A percentile compares a stretch with the other conserved stretches of the same genome.
These are phyloP conservation scores for Cryptococcus floricola DNA, from an alignment of 1,284 basidiomycete genomes.

Conservation along the genomic window DNA sequence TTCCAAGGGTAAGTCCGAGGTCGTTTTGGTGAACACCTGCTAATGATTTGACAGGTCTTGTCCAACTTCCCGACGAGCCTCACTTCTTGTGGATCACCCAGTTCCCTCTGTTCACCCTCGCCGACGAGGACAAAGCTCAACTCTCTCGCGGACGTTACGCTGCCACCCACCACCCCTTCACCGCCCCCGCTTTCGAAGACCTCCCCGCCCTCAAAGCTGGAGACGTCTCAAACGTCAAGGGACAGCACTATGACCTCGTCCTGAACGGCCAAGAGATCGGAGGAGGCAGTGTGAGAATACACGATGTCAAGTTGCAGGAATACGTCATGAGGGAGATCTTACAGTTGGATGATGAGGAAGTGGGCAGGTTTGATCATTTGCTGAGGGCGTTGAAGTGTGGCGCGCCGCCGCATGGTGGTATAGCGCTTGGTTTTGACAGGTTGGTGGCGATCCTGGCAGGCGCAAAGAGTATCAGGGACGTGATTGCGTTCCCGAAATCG, in stretches of 20 bases:
- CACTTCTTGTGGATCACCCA: constrained; percentile 93
- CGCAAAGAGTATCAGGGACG: constrained; percentile 80
- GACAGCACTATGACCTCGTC: constrained; percentile 97
- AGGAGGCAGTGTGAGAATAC: constrained; percentile 87
- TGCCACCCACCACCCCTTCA: constrained; percentile 91
- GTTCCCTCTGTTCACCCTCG: constrained; percentile 87
- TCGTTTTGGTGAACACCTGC: constrained; percentile 3
- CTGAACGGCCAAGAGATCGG: constrained; percentile 90
- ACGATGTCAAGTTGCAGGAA: constrained; percentile 81
- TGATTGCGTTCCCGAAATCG: constrained; percentile 94
- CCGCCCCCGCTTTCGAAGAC: constrained; percentile 89
- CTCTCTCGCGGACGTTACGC: constrained; percentile 81
- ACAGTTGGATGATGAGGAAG: constrained; percentile 69
- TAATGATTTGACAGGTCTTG: constrained; percentile 53
- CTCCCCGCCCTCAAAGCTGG: constrained; percentile 67
- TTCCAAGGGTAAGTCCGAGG: constrained; percentile 57
- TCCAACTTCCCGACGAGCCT: constrained; percentile 58
- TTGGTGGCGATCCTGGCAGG: constrained; percentile 85
- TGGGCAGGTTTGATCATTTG: constrained; percentile 73
- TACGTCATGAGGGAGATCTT: constrained; percentile 73
- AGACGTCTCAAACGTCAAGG: constrained; percentile 66
- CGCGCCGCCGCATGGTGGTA: constrained; percentile 93
- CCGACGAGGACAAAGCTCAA: constrained; percentile 81
- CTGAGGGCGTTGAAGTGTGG: constrained; percentile 79
- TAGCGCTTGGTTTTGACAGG: constrained; percentile 88